Evolutionary conservation across 2,329 filamentous ascomycete genomes (phyloP).

Genomic region (Botrytis deweyae): DNA sequence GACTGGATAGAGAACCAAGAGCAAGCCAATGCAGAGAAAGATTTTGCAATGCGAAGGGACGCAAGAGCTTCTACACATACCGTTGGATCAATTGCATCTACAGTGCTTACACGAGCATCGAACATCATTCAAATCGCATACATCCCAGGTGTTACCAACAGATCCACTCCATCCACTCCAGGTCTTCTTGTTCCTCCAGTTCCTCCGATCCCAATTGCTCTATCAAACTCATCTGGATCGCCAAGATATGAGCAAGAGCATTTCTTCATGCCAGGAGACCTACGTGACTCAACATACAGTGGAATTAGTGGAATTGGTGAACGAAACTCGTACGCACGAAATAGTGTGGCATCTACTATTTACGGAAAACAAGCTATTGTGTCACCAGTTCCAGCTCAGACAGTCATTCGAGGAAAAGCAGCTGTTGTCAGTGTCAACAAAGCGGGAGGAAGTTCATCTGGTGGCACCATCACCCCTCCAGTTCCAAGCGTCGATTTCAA

Average conservation of each 20-base stretch:
- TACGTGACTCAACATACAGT: slow-evolving; percentile 89
- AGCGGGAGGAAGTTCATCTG: slow-evolving; percentile 58
- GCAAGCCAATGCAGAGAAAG: slow-evolving; percentile 54
- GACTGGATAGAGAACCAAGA: slow-evolving; percentile 53
- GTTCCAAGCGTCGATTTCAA: slow-evolving; percentile 70
- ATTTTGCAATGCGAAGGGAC: slow-evolving; percentile 54
- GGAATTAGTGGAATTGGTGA: slow-evolving; percentile 54
- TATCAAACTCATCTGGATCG: slow-evolving; percentile 54
- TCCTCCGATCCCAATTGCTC: slow-evolving; percentile 77
- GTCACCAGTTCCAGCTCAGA: slow-evolving; percentile 75
- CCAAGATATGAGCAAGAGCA: slow-evolving; percentile 74
- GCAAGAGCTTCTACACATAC: slow-evolving; percentile 77
- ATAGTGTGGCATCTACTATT: slow-evolving; percentile 86
- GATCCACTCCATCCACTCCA: slow-evolving; percentile 80
- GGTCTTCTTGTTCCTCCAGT: slow-evolving; percentile 84
- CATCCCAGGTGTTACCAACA: slow-evolving; percentile 94
- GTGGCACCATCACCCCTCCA: slow-evolving; percentile 59
- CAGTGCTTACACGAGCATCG: slow-evolving; percentile 89
- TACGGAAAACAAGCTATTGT: slow-evolving; percentile 90
- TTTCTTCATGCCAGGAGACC: slow-evolving; percentile 88
- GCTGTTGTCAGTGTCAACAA: slow-evolving; percentile 86
- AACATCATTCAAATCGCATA: slow-evolving; percentile 99
- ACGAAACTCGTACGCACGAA: slow-evolving; percentile 62
- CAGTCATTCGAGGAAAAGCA: slow-evolving; percentile 82
- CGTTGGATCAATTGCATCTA: slow-evolving; percentile 91